Conservation (phyloP, 2,329 filamentous ascomycete genomes). For the Aspergillus arachidicola region DNA sequence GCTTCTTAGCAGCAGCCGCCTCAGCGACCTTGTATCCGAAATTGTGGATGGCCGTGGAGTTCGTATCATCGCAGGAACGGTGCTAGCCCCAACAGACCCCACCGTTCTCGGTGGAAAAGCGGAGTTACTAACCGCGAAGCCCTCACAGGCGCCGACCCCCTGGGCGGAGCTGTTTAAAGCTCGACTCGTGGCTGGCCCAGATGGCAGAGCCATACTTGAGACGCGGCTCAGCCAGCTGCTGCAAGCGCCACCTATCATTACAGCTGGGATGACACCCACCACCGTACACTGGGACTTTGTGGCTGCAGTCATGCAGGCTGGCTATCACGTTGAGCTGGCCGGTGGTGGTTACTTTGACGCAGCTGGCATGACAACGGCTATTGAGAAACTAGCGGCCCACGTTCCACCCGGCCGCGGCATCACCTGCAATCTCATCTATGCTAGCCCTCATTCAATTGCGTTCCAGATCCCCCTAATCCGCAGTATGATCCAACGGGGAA, state of each 20-base stretch:
- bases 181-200: not conserved
- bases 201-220: conserved; percentile 60
- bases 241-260: conserved; percentile 82
- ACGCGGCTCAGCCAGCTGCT: conserved; percentile 93
- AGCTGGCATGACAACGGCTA: conserved; percentile 47
- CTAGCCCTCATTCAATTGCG: conserved; percentile 54
- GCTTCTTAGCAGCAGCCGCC: not conserved
- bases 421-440: conserved; percentile 57
- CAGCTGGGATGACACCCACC: conserved; percentile 90
- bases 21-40: not conserved
- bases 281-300: conserved; percentile 77
- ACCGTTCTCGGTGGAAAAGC: not conserved
- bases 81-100: not conserved
- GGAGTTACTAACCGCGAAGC: not conserved
- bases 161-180: not conserved
- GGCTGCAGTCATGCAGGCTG: conserved; percentile 55
- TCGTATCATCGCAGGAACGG: not conserved
- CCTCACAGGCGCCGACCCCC: not conserved
- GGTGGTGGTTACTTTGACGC: conserved; percentile 55
- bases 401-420: conserved; percentile 69
- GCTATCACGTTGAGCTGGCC: conserved; percentile 51
- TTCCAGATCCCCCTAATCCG: conserved; percentile 58
- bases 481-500: conserved; percentile 68
- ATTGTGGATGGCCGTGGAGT: not conserved
- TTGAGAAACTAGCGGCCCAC: conserved; percentile 51